phyloP scores from a whole-genome alignment of 2,329 filamentous ascomycete species.

The Ilyonectria mors-panacis region DNA sequence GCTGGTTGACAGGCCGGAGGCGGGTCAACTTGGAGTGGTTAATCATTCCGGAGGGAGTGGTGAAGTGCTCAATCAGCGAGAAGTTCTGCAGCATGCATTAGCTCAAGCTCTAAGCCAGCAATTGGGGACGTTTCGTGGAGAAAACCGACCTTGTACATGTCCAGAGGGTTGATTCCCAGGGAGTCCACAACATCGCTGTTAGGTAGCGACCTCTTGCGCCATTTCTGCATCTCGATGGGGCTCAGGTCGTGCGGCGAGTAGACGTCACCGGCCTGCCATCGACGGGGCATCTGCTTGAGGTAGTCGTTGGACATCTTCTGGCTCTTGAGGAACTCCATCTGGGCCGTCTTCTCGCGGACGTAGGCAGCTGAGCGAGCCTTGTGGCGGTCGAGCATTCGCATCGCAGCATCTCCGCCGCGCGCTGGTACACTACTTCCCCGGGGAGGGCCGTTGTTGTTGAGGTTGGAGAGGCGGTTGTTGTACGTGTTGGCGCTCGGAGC shows the following conservation, averaged over 20 bases:
- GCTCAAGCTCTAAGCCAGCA: neutral
- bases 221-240: constrained; percentile 84
- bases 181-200: constrained; percentile 83
- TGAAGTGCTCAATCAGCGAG: constrained; percentile 89
- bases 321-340: constrained; percentile 57
- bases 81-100: constrained; percentile 78
- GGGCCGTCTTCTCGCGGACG: constrained; percentile 49
- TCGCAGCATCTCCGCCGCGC: constrained; percentile 47
- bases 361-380: constrained; percentile 39
- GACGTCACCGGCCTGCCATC: constrained; percentile 84
- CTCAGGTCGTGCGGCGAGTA: constrained; percentile 93
- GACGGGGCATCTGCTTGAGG: constrained; percentile 75
- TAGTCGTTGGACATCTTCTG: constrained; percentile 65
- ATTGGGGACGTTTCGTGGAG: neutral
- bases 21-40: constrained; percentile 82
- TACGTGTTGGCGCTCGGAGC: constrained; percentile 35
- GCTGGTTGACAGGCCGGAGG: constrained; percentile 89
- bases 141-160: constrained; percentile 85
- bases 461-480: constrained; percentile 42
- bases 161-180: constrained; percentile 83
- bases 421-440: constrained; percentile 5
- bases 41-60: constrained; percentile 88
- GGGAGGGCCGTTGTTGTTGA: constrained; percentile 27
- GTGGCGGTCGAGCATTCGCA: constrained; percentile 48
- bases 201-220: constrained; percentile 73